A percentile compares a stretch with the other conserved stretches of the same genome.
These are phyloP conservation scores for Marasmius oreades DNA, from an alignment of 1,284 basidiomycete species.

Conservation along the genomic window DNA sequence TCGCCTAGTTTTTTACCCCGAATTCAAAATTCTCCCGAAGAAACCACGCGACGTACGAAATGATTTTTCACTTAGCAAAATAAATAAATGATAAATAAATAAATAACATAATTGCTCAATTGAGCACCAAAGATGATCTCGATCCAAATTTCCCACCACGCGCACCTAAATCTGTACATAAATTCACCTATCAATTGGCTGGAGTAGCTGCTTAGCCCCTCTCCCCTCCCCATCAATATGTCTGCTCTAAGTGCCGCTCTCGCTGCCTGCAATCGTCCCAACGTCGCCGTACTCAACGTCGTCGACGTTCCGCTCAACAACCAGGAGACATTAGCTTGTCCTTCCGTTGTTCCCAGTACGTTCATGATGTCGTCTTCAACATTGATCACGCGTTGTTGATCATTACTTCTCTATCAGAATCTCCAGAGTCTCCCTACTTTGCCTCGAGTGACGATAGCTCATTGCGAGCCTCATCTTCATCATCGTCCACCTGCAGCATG, in stretches of 20 bases:
- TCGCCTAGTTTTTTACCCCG: neutral
- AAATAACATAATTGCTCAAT: neutral
- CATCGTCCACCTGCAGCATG: neutral
- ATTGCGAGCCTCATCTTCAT: neutral
- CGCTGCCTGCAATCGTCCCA: constrained; percentile 1
- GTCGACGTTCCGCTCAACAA: neutral
- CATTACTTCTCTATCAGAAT: neutral
- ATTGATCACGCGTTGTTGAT: neutral
- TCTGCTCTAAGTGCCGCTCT: neutral
- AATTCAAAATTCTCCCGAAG: neutral
- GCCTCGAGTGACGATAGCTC: neutral
- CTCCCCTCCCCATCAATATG: constrained; percentile 1
- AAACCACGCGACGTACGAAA: neutral
- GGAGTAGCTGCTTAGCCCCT: neutral
- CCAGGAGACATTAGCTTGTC: constrained; percentile 2
- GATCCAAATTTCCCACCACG: neutral
- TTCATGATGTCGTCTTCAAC: neutral
- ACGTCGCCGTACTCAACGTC: neutral
- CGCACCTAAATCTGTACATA: neutral
- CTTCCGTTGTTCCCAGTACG: neutral
- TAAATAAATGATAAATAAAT: constrained; percentile 2
- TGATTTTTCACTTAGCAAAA: neutral
- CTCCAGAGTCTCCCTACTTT: neutral
- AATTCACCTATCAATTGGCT: neutral
- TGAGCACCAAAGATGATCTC: neutral